Percentiles rank a stretch among this genome's conserved stretches.
Conservation (phyloP, 2,329 filamentous ascomycete species). For the Cladosporium sp. region DNA sequence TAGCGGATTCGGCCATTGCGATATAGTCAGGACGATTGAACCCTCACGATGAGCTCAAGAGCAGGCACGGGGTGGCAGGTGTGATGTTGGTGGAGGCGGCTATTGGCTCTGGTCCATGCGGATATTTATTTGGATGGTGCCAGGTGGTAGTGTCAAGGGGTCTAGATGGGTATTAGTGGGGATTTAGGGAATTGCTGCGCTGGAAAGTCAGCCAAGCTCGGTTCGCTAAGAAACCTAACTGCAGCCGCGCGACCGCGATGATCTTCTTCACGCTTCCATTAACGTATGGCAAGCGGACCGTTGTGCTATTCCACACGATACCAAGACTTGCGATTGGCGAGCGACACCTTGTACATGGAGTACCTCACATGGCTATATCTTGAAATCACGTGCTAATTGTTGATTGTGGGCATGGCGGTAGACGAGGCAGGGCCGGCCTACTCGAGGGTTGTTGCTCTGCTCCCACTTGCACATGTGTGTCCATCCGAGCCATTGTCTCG, state of each 20-base stretch:
- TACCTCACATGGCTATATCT: no score
- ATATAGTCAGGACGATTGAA: conserved; percentile 9
- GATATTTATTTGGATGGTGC: not conserved
- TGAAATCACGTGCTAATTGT: no score
- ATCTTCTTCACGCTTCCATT: conserved; percentile 5
- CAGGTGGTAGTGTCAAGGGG: not conserved
- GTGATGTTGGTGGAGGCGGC: not conserved
- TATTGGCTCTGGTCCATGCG: not conserved
- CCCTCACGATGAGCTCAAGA: conserved; percentile 12
- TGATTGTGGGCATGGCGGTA: no score
- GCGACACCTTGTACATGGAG: no score
- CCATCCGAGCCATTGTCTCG: no score
- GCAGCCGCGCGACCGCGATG: not conserved
- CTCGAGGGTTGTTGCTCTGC: no score
- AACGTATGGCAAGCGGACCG: no score
- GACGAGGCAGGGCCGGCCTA: no score
- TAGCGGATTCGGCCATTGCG: conserved; percentile 34
- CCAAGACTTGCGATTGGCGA: no score
- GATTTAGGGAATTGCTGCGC: not conserved
- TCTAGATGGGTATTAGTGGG: conserved; percentile 3
- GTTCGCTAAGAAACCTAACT: not conserved
- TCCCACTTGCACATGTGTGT: no score
- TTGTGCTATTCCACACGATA: no score
- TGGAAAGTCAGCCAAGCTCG: not conserved
- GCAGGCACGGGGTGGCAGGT: not conserved